Conservation (phyloP, 352 stramenopile species). For the Globisporangium emineosum region DNA sequence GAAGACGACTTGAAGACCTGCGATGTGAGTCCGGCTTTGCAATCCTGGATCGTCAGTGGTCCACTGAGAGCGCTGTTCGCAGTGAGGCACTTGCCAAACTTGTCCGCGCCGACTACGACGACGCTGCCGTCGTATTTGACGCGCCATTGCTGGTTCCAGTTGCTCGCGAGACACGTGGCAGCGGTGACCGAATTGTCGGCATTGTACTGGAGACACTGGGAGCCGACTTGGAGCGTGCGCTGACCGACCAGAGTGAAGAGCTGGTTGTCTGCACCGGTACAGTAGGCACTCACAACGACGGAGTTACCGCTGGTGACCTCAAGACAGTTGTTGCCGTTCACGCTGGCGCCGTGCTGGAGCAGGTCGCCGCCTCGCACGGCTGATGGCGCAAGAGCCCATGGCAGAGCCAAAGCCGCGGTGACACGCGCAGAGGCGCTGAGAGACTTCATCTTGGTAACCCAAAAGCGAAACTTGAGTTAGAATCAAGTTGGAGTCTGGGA, state of each 20-base stretch:
- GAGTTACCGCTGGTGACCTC: neutral
- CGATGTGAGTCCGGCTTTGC: neutral
- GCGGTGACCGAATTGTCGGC: slow-evolving; percentile 4
- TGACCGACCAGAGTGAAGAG: neutral
- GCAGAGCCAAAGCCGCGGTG: no score
- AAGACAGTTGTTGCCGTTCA: slow-evolving; percentile 10
- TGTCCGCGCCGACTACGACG: neutral
- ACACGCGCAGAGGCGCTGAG: no score
- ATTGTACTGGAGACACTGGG: neutral
- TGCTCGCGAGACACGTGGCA: neutral
- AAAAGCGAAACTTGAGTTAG: no score
- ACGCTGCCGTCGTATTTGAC: slow-evolving; percentile 4
- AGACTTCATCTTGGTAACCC: no score
- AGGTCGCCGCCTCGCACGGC: no score
- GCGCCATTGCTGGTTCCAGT: neutral
- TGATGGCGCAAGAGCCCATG: no score
- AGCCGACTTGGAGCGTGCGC: neutral
- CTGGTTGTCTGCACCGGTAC: neutral
- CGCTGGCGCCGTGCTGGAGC: slow-evolving; percentile 3
- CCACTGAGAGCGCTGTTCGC: neutral
- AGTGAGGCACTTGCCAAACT: slow-evolving; percentile 4
- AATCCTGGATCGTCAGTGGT: neutral
- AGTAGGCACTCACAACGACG: slow-evolving; percentile 1
- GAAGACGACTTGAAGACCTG: neutral
- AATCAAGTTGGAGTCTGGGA: no score